phyloP scores from a whole-genome alignment of 176 grass and related monocot genomes.

The Bothriochloa decipiens region DNA sequence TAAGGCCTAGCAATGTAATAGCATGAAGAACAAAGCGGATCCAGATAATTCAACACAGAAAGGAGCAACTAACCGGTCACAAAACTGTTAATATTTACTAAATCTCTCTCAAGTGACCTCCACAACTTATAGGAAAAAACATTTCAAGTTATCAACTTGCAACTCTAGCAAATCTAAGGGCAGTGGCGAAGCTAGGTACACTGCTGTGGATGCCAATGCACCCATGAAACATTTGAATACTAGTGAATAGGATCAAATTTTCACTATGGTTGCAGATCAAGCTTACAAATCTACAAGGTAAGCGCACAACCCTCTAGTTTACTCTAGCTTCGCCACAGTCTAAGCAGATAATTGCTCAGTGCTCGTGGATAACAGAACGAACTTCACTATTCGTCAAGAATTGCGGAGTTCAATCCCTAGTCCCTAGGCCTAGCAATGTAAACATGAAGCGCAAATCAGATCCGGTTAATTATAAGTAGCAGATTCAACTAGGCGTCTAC shows the following conservation, averaged over 20 bases:
- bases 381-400: not conserved
- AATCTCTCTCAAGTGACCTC: not conserved
- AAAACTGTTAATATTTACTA: too few relatives aligned
- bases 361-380: not conserved
- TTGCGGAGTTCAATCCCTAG: not conserved
- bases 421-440: not conserved
- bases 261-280: too few relatives aligned
- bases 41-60: not conserved
- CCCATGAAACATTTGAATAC: too few relatives aligned
- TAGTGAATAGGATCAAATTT: too few relatives aligned
- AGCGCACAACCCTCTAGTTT: too few relatives aligned
- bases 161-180: not conserved
- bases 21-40: not conserved
- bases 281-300: too few relatives aligned
- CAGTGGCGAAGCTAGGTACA: too few relatives aligned
- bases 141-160: not conserved
- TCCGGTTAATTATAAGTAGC: not conserved
- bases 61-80: not conserved
- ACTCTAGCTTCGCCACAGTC: too few relatives aligned
- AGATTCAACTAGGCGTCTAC: not conserved
- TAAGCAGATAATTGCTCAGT: not conserved
- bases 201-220: too few relatives aligned
- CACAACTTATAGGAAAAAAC: not conserved
- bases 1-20: not conserved
- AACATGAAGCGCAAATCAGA: not conserved